Evolutionary conservation across 768 basidiomycete genomes (phyloP).

Genomic region (Phylloporus sp.): DNA sequence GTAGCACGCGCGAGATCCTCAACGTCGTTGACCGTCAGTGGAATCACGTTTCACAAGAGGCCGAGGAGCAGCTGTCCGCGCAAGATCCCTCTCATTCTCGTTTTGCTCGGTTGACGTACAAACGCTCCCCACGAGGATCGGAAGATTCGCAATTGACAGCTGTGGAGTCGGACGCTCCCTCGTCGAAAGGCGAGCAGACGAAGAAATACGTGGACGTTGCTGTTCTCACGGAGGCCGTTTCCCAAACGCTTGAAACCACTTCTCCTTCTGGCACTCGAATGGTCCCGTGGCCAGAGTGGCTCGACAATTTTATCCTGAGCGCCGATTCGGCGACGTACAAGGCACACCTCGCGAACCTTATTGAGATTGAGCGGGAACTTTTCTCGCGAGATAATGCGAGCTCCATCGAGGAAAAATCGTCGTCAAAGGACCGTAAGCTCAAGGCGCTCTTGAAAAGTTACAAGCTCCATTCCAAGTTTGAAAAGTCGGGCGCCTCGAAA

Average conservation of each 20-base stretch:
- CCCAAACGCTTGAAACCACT: conserved; percentile 15
- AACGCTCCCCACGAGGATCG: conserved; percentile 53
- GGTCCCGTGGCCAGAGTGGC: conserved; percentile 38
- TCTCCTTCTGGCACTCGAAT: conserved; percentile 23
- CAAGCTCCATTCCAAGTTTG: conserved; percentile 32
- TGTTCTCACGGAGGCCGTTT: conserved; percentile 18
- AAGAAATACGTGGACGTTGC: conserved; percentile 17
- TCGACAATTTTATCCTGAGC: conserved; percentile 34
- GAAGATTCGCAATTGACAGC: conserved; percentile 59
- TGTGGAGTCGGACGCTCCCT: conserved; percentile 28
- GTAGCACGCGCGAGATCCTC: conserved; percentile 41
- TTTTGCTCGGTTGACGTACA: conserved; percentile 18
- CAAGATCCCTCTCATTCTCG: conserved; percentile 4
- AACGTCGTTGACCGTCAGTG: conserved; percentile 42
- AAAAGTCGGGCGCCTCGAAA: conserved; percentile 40
- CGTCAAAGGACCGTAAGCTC: conserved; percentile 34
- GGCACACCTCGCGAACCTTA: conserved; percentile 30
- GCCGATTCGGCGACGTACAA: conserved; percentile 35
- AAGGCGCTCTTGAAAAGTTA: conserved; percentile 41
- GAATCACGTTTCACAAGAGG: conserved; percentile 39
- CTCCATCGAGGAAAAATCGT: conserved; percentile 23
- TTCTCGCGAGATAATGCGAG: conserved; percentile 21
- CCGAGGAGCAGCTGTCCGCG: conserved; percentile 38
- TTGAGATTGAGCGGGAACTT: conserved; percentile 34
- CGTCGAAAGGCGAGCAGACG: conserved; percentile 14